phyloP scores from a whole-genome alignment of 2,329 filamentous ascomycete genomes.

The Colletotrichum salicis region DNA sequence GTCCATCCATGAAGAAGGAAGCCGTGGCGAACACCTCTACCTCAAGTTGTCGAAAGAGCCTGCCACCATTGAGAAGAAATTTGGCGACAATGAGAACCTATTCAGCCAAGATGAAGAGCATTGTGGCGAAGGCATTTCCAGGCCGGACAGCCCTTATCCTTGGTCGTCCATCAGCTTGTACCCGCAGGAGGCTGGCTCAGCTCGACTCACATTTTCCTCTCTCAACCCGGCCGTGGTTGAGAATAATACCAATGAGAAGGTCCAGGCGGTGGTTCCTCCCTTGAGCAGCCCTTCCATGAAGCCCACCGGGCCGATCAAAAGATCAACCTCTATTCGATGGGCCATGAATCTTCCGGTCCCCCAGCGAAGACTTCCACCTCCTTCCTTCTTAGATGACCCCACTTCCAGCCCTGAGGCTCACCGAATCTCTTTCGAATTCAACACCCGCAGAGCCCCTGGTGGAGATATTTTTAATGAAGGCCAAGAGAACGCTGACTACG shows the following conservation, averaged over 20 bases:
- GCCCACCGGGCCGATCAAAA: background rate
- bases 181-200: background rate
- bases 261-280: background rate
- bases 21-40: no score
- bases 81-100: background rate
- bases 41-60: background rate
- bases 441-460: background rate
- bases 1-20: no score
- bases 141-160: slow-evolving; percentile 8
- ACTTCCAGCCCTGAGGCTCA: background rate
- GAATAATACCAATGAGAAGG: background rate
- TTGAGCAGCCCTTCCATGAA: background rate
- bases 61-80: background rate
- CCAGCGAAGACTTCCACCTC: background rate
- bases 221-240: background rate
- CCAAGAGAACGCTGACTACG: background rate
- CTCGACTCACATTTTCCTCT: background rate
- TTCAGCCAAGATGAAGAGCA: background rate
- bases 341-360: slow-evolving; percentile 23
- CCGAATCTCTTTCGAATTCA: background rate
- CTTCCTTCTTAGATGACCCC: background rate
- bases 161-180: background rate
- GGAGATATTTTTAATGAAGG: no score
- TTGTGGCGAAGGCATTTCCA: background rate
- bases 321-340: slow-evolving; percentile 21